Base-by-base conservation (phyloP, 2,329 filamentous ascomycete species). In the Tolypocladium capitatum region DNA sequence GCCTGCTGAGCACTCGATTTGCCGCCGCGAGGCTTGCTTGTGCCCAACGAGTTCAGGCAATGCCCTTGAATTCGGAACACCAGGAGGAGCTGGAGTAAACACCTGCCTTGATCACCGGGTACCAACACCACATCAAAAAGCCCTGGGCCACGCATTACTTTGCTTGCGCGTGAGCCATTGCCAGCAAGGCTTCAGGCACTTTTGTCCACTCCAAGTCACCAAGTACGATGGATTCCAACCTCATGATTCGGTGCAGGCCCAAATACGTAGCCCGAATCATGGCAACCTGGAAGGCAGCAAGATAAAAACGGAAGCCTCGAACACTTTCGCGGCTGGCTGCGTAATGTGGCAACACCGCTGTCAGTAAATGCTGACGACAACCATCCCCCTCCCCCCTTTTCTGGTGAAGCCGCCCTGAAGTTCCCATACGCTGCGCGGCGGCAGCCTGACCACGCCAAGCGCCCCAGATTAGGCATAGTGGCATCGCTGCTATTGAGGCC, bases 361-460 rank as follows among this genome's bases (percentile, higher is more conserved):
- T n/a, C n/a, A n/a, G n/a, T n/a, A n/a, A n/a, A 44, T 33, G 42
- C 42, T 44, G 42, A 44, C 42, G 42, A 44, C 42, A 21, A 21
- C 43, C n/a, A n/a, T n/a, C n/a, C n/a, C n/a, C n/a, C n/a, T n/a
- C 43, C 27, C 43, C 27, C 21, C 18, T n/a, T 21, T 27, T 24
- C n/a, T 24, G 11, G 13, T 9, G 43, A 32, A 40, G 21, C 34
- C n/a, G n/a, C n/a, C n/a, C n/a, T n/a, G n/a, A n/a, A n/a, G n/a
- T 44, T 30, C 42, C 27, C 30, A 34, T 44, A 30, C 42, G 13
- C 42, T 21, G 41, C 16, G 3, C 34, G 5, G 41, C 28, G 28
- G 42, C 38, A 28, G 24, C 24, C 38, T 41, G 21, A n/a, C 4
- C 14, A 21, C 8, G 21, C 36, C 36, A 16, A 9, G 20, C n/a